A percentile compares a stretch with the other conserved stretches of the same genome.
Conservation (phyloP, 73 alveolate genomes). For the Diophrys sp. region DNA sequence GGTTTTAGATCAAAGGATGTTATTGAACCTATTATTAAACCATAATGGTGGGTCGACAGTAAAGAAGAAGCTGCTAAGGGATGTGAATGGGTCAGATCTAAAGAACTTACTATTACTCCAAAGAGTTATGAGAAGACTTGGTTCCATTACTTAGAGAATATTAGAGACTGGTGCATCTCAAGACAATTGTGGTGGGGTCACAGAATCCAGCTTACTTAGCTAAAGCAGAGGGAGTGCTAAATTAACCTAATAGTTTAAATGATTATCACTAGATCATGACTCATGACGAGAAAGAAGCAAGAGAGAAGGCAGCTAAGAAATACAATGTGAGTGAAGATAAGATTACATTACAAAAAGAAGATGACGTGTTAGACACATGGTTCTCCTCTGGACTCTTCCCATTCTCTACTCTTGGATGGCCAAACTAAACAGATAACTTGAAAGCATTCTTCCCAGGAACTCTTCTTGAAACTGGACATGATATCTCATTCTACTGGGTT, state of each 20-base stretch:
- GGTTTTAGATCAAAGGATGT: slow-evolving; percentile 96
- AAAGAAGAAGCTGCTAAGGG: slow-evolving; percentile 79
- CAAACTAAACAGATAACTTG: slow-evolving; percentile 88
- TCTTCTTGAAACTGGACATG: slow-evolving; percentile 97
- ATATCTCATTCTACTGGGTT: slow-evolving; percentile 98
- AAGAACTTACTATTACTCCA: slow-evolving; percentile 82
- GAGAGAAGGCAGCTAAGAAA: slow-evolving; percentile 75
- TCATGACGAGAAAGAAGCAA: slow-evolving; percentile 85
- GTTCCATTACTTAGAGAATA: slow-evolving; percentile 89
- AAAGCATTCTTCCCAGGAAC: slow-evolving; percentile 97
- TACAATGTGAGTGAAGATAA: slow-evolving; percentile 68
- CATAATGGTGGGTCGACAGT: slow-evolving; percentile 93
- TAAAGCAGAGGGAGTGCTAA: slow-evolving; percentile 79
- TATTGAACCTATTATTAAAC: slow-evolving; percentile 98
- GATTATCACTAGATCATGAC: slow-evolving; percentile 90
- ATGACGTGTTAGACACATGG: slow-evolving; percentile 99
- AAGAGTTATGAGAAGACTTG: slow-evolving; percentile 82
- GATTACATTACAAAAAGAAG: slow-evolving; percentile 75
- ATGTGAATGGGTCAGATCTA: slow-evolving; percentile 77
- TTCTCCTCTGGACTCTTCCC: slow-evolving; percentile 99
- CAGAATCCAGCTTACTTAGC: slow-evolving; percentile 97
- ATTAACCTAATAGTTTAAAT: slow-evolving; percentile 71
- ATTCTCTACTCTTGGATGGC: slow-evolving; percentile 98
- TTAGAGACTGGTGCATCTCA: slow-evolving; percentile 94
- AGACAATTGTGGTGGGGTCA: slow-evolving; percentile 99